Conservation (phyloP, 306 rosid genomes). For the Geum urbanum region DNA sequence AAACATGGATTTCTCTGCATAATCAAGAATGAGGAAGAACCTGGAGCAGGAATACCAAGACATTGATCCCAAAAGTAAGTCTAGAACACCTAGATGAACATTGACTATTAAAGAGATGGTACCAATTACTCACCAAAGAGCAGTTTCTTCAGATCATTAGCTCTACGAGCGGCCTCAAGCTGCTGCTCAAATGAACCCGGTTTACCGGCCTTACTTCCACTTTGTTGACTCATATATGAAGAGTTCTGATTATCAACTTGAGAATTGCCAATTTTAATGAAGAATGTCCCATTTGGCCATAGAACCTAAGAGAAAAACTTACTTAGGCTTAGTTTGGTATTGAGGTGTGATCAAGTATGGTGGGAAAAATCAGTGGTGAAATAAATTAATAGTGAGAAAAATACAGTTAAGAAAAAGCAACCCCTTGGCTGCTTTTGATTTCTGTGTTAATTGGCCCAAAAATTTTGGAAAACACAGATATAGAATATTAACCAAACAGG, state of each 20-base stretch:
- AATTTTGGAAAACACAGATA: too few species aligned
- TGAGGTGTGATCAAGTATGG: too few species aligned
- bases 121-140: conserved; percentile 65
- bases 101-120: conserved; percentile 6
- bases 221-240: conserved; percentile 37
- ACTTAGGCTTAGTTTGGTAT: too few species aligned
- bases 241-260: conserved; percentile 28
- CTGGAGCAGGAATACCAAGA: too few species aligned
- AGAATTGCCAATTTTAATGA: conserved; percentile 39
- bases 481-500: too few species aligned
- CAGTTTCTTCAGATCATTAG: conserved; percentile 77
- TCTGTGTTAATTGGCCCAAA: too few species aligned
- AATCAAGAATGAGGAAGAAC: too few species aligned
- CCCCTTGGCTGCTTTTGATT: too few species aligned
- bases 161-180: conserved; percentile 97
- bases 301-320: conserved; percentile 51
- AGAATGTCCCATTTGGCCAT: conserved; percentile 89
- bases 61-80: neutral
- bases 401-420: too few species aligned
- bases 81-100: neutral
- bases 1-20: neutral
- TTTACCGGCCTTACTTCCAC: conserved; percentile 41
- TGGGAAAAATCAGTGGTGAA: too few species aligned
- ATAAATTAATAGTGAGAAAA: too few species aligned
- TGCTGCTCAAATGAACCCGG: conserved; percentile 71